Evolutionary conservation across 2,329 filamentous ascomycete genomes (phyloP).

Genomic region (Colletotrichum tamarilloi): DNA sequence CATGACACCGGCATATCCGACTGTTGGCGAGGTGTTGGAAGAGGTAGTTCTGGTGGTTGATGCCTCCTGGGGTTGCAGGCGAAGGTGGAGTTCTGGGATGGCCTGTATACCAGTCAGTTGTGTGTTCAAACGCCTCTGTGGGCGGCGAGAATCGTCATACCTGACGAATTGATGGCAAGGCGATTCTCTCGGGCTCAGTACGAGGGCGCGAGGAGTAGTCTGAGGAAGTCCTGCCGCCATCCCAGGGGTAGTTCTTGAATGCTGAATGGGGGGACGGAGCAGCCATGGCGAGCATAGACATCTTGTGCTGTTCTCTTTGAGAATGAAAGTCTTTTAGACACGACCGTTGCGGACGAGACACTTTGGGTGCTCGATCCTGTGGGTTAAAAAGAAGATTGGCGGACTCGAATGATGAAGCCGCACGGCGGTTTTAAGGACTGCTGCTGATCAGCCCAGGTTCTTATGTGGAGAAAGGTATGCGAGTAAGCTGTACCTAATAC

Average conservation of each 20-base stretch:
- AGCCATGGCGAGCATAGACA: constrained; percentile 63
- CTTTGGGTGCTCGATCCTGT: constrained; percentile 54
- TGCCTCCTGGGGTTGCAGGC: constrained; percentile 46
- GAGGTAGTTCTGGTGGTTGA: constrained; percentile 44
- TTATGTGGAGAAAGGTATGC: background rate
- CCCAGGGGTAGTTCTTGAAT: constrained; percentile 55
- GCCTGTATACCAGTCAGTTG: constrained; percentile 43
- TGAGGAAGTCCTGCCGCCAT: constrained; percentile 45
- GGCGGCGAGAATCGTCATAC: constrained; percentile 45
- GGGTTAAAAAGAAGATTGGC: constrained; percentile 37
- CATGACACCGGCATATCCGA: constrained; percentile 42
- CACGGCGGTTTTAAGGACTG: constrained; percentile 34
- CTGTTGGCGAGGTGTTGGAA: constrained; percentile 48
- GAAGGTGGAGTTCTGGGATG: constrained; percentile 58
- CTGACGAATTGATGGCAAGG: constrained; percentile 65
- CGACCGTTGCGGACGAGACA: constrained; percentile 27
- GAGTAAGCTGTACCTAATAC: constrained; percentile 17
- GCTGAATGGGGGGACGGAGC: constrained; percentile 52
- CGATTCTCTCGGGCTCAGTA: constrained; percentile 52
- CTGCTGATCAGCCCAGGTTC: constrained; percentile 11
- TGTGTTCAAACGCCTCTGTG: constrained; percentile 10
- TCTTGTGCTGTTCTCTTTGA: constrained; percentile 48
- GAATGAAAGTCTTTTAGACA: constrained; percentile 38
- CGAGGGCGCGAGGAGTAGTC: constrained; percentile 49
- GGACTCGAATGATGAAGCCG: constrained; percentile 38